These are phyloP conservation scores for Lactuca sativa DNA, from an alignment of 129 eudicot genomes.

Conservation along the genomic window DNA sequence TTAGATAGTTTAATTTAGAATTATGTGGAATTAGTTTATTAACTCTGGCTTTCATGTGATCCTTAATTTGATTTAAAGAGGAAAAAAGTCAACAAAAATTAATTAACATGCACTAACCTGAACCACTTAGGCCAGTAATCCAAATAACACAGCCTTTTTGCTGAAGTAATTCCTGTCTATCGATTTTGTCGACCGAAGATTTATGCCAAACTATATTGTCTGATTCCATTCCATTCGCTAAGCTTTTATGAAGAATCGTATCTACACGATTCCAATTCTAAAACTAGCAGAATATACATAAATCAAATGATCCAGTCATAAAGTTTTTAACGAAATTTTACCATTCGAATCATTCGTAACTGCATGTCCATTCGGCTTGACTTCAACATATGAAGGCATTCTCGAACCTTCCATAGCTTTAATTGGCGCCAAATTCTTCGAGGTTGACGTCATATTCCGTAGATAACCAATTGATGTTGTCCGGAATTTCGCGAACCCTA, in stretches of 20 bases:
- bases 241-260: slow-evolving; percentile 22
- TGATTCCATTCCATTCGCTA: slow-evolving; percentile 42
- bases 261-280: slow-evolving; percentile 27
- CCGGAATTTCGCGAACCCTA: slow-evolving; percentile 20
- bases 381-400: slow-evolving; percentile 28
- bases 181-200: slow-evolving; percentile 67
- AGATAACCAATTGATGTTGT: background rate
- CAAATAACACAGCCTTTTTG: slow-evolving; percentile 93
- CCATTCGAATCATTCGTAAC: slow-evolving; percentile 26
- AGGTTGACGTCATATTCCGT: slow-evolving; percentile 9
- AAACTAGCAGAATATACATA: background rate
- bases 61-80: background rate
- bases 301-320: background rate
- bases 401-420: slow-evolving; percentile 49
- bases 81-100: background rate
- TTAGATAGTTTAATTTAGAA: background rate
- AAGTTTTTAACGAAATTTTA: slow-evolving; percentile 6
- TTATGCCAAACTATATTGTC: slow-evolving; percentile 79
- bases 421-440: slow-evolving; percentile 47
- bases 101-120: slow-evolving; percentile 55
- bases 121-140: slow-evolving; percentile 98
- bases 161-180: slow-evolving; percentile 74
- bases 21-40: background rate
- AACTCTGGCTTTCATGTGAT: background rate
- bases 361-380: slow-evolving; percentile 28